phyloP scores from a whole-genome alignment of 345 rosid species.

The Ricinus communis region DNA sequence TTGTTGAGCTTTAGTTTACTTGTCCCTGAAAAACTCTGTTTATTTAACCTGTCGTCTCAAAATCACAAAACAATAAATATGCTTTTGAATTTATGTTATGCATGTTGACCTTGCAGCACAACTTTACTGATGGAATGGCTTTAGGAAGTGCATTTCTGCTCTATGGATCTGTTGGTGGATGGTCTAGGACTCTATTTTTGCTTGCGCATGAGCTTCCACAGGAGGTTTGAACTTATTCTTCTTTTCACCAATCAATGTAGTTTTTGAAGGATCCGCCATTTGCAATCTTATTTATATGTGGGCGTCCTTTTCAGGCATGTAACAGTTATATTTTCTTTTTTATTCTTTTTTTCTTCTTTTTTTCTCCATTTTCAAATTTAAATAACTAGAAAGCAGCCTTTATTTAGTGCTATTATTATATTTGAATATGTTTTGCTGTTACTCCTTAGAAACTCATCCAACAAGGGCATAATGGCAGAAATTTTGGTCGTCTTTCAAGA shows the following conservation, averaged over 20 bases:
- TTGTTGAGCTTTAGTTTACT: slow-evolving; percentile 14
- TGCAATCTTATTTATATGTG: neutral
- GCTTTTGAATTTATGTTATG: neutral
- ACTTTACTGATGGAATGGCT: slow-evolving; percentile 97
- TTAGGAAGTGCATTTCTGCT: slow-evolving; percentile 96
- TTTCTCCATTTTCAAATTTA: neutral
- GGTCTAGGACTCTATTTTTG: slow-evolving; percentile 97
- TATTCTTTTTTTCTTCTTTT: no score
- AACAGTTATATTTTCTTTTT: neutral
- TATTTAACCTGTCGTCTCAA: neutral
- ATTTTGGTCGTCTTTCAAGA: no score
- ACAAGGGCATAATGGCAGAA: no score
- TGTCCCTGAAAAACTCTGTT: neutral
- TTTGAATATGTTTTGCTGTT: neutral
- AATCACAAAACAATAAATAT: slow-evolving; percentile 1
- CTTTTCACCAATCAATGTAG: neutral
- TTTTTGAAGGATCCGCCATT: neutral
- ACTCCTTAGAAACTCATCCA: no score
- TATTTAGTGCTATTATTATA: neutral
- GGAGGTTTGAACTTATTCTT: slow-evolving; percentile 58
- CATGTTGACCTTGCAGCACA: slow-evolving; percentile 64
- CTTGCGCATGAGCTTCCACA: slow-evolving; percentile 99
- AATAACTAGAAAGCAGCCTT: neutral
- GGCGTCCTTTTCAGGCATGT: neutral
- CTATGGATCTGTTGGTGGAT: slow-evolving; percentile 97